Conservation (phyloP, 164 flowering plant species). For the Vitis cinerea region DNA sequence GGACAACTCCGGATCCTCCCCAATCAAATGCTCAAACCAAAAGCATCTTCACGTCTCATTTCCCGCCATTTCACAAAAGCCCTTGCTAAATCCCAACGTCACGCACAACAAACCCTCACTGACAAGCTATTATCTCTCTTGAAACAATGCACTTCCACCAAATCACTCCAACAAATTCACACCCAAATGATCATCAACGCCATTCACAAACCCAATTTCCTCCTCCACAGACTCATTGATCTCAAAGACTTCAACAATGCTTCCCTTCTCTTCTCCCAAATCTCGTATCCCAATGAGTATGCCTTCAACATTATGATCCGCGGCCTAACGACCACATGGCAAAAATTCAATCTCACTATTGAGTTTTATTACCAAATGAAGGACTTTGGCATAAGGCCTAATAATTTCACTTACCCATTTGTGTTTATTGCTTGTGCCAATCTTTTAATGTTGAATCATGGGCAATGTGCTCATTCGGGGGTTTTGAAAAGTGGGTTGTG, state of each 20-base stretch:
- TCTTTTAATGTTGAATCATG: constrained; percentile 30
- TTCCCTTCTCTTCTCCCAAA: constrained; percentile 41
- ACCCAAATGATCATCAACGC: constrained; percentile 53
- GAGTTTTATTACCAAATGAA: constrained; percentile 46
- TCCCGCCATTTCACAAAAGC: constrained; percentile 16
- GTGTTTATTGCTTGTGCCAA: constrained; percentile 49
- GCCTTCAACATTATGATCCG: constrained; percentile 71
- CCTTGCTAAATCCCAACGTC: background rate
- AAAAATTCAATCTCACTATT: constrained; percentile 29
- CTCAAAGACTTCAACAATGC: constrained; percentile 51
- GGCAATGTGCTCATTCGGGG: constrained; percentile 35
- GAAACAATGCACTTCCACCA: constrained; percentile 35
- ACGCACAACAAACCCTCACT: constrained; percentile 6
- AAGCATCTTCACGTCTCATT: background rate
- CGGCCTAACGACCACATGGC: constrained; percentile 54
- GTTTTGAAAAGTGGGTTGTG: constrained; percentile 45
- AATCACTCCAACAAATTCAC: constrained; percentile 45
- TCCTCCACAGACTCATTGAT: constrained; percentile 49
- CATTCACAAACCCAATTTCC: constrained; percentile 41
- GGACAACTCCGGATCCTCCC: no score
- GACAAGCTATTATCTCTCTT: constrained; percentile 29
- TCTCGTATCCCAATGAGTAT: constrained; percentile 40
- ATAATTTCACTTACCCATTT: constrained; percentile 63
- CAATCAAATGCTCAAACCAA: no score
- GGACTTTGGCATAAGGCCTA: constrained; percentile 33